These are phyloP conservation scores for Beverwykella pulmonaria DNA, from an alignment of 495 filamentous ascomycete species.

Conservation along the genomic window DNA sequence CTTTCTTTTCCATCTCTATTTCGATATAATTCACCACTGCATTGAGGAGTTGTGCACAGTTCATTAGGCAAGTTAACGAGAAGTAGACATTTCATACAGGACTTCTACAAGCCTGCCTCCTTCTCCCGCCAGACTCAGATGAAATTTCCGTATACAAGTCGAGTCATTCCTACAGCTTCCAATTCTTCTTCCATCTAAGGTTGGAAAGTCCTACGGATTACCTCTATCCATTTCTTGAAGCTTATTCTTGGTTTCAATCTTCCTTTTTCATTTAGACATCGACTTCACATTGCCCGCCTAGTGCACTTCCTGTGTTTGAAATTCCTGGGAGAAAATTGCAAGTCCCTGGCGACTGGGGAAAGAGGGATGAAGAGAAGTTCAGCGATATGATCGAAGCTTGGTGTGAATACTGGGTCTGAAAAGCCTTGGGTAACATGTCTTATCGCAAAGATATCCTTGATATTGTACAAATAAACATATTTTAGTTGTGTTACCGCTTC, in stretches of 20 bases:
- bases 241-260: conserved; percentile 19
- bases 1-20: conserved; percentile 18
- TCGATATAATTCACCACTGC: conserved; percentile 25
- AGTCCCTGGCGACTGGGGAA: conserved; percentile 15
- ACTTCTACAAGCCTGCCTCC: conserved; percentile 11
- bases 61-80: conserved; percentile 23
- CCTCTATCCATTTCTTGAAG: conserved; percentile 31
- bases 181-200: conserved; percentile 26
- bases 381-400: conserved; percentile 21
- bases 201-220: conserved; percentile 5
- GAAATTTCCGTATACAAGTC: conserved; percentile 30
- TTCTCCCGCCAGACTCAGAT: conserved; percentile 26
- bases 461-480: conserved; percentile 23
- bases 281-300: conserved; percentile 19
- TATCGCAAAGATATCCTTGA: not conserved
- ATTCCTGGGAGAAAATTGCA: conserved; percentile 16
- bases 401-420: conserved; percentile 16
- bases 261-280: not conserved
- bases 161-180: conserved; percentile 24
- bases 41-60: conserved; percentile 24
- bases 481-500: conserved; percentile 23
- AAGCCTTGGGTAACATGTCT: conserved; percentile 21
- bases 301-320: conserved; percentile 16
- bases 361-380: conserved; percentile 21
- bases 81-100: conserved; percentile 21